Base-by-base conservation (phyloP, 176 grass and related monocot genomes). In the Otatea glauca region DNA sequence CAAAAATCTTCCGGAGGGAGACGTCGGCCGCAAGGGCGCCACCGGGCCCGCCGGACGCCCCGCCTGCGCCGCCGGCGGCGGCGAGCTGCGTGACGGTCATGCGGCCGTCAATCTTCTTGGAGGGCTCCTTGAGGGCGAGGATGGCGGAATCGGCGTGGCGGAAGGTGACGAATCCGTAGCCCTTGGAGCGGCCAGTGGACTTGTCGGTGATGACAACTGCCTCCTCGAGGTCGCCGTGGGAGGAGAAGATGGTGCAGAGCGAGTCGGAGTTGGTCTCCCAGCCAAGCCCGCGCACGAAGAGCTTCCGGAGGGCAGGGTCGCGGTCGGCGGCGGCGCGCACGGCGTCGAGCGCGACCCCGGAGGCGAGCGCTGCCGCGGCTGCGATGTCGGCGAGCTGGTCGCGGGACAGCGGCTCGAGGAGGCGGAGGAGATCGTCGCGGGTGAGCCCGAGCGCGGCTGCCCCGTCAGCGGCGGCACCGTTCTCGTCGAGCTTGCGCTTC, bases 141-240 rank as follows among this genome's bases (percentile, higher is more conserved):
- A 96, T 76, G 21, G 93, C 96, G 16, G 93, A 92, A 18, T 99
- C 96, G 4, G 91, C 83, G 61, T 99, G 87, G 77, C 91, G 93
- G 90, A 99, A 99, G 76, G 96, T 96, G 81, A 99, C 92, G 83
- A 99, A 99, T 0, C 96, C 96, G 32, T 99, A 99, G 35, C 96
- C 91, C 80, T 96, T 99, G 54, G 91, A 94, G 60, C 88, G 87
- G 15, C 93, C 96, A 16, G 93, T 99, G 74, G 78, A 7, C 70
- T 95, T 99, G 77, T 99, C 96, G 59, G 88, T 84, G 77, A 99
- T 94, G 80, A 99, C 88, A 1, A 93, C 93, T 29, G 88, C 93
- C 87, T 99, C 96, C 59, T 96, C 93, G 47, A 99, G 76, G 69
- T 94, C 93, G 1, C 96, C 96, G 25, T 91, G 94, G 39, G 91